Evolutionary conservation across 768 basidiomycete genomes (phyloP), one percentile per base, ranked within the genome.

Genomic region (Inosperma sp.): DNA sequence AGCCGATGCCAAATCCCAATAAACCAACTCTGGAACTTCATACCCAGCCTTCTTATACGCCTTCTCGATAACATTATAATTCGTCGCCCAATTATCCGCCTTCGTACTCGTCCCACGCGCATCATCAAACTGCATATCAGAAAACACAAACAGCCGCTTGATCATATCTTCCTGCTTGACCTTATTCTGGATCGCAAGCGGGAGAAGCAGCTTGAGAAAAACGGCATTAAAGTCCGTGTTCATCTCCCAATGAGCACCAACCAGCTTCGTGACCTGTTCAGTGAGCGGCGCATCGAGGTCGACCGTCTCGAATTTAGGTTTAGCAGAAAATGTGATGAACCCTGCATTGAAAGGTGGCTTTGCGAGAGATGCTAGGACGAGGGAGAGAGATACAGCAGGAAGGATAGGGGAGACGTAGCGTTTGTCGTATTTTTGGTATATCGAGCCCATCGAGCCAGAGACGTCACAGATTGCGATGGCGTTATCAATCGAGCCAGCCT

Each of bases 121-220:
- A 7, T 21, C 27, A 43, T 88, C 83, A 55, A 88, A 88, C 65
- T 87, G 86, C 86, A 88, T 88, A 60, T 88, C 85, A 3, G 80
- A 79, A 62, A 90, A 88, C 35, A 88, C 73, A 60, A 89, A 88
- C 0, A 88, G 66, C 4, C 83, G 77, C 68, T 84, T 82, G 68
- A 88, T 76, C 85, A 88, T 87, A 40, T 87, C 78, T 45, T 83
- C 83, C 49, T 72, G 76, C 44, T 71, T 69, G n/a, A 90, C 66
- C 0, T 79, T 70, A 56, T 84, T 66, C 61, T 71, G 58, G 51
- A 78, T 58, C 6, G 85, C 85, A 7, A 82, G 74, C 0, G 81
- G 80, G 14, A 88, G 75, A 10, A 88, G 68, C 27, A 88, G 73
- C 13, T 79, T 65, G 36, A 78, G 60, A 63, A 90, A 84, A 14